Base-by-base conservation (phyloP, 768 basidiomycete genomes). In the Sporobolomyces phaffii region DNA sequence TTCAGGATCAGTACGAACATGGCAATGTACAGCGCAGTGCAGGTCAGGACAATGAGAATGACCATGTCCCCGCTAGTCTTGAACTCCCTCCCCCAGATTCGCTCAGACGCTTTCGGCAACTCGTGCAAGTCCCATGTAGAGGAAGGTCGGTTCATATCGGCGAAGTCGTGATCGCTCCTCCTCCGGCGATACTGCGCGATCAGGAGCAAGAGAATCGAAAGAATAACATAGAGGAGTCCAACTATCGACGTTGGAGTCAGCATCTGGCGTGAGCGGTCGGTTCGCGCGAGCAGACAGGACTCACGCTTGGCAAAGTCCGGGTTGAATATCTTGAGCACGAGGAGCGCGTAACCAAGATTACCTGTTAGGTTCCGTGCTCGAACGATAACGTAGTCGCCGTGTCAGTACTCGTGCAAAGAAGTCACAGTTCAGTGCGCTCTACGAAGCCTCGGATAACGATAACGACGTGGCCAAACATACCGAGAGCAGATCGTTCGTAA, bases 311-410 rank as follows among this genome's bases (percentile, higher is more conserved):
- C 86, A 77, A 91, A 91, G 26, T 84, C 79, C 36, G 75, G 74
- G 73, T 90, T 87, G 70, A 91, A 92, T n/a, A 91, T 81, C 50
- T 88, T 84, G 14, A 91, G 79, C 59, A 91, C 83, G 0, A 88
- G 82, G 60, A 90, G 77, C 2, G 87, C 82, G 73, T 87, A 89
- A 0, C 88, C 86, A 3, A 92, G 80, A 62, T 84, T 84, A 18
- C 84, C 66, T 68, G 60, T 10, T 1, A n/a, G n/a, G n/a, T n/a
- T n/a, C n/a, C n/a, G n/a, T n/a, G n/a, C n/a, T n/a, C n/a, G n/a
- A n/a, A n/a, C n/a, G n/a, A n/a, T n/a, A n/a, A n/a, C n/a, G n/a
- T n/a, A n/a, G n/a, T n/a, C n/a, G n/a, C n/a, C n/a, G n/a, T n/a
- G n/a, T n/a, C n/a, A n/a, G n/a, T n/a, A n/a, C n/a, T n/a, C n/a